A percentile compares a stretch with the other conserved stretches of the same genome.
phyloP scores from a whole-genome alignment of 148 eudicot species.

The Rheum nobile region DNA sequence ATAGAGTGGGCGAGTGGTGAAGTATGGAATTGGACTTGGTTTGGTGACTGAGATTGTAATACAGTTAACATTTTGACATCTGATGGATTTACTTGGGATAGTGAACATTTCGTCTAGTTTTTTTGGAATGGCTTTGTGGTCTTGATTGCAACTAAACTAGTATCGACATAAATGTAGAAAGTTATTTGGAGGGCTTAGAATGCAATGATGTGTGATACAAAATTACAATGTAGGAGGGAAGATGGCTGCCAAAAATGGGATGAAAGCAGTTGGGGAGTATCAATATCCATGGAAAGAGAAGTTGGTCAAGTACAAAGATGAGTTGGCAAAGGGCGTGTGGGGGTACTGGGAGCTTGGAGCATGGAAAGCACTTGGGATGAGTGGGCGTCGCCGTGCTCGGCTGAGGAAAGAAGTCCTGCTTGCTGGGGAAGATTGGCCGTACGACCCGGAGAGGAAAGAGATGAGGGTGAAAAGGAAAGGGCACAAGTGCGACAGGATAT shows the following conservation, averaged over 20 bases:
- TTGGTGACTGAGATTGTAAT: not conserved
- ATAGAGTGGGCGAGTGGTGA: not conserved
- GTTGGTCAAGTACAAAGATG: constrained; percentile 59
- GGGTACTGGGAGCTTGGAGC: constrained; percentile 95
- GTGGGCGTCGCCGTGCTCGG: constrained; percentile 13
- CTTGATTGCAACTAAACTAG: too few relatives aligned
- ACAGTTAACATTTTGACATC: not conserved
- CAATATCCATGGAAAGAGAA: constrained; percentile 88
- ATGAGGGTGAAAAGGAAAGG: constrained; percentile 78
- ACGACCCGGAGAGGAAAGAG: constrained; percentile 75
- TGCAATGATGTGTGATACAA: too few relatives aligned
- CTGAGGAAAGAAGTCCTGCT: constrained; percentile 8
- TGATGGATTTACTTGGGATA: too few relatives aligned
- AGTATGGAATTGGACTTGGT: not conserved
- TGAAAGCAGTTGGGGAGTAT: constrained; percentile 56
- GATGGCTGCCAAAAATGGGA: constrained; percentile 61
- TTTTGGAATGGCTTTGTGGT: too few relatives aligned
- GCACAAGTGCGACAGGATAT: constrained; percentile 63
- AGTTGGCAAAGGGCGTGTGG: constrained; percentile 83
- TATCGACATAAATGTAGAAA: too few relatives aligned
- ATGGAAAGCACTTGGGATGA: constrained; percentile 30
- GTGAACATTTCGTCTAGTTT: too few relatives aligned
- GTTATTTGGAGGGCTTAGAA: too few relatives aligned
- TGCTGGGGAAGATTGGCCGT: constrained; percentile 59
- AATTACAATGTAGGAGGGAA: constrained; percentile 7